phyloP scores from a whole-genome alignment of 768 basidiomycete species.

The Lactarius deliciosus region DNA sequence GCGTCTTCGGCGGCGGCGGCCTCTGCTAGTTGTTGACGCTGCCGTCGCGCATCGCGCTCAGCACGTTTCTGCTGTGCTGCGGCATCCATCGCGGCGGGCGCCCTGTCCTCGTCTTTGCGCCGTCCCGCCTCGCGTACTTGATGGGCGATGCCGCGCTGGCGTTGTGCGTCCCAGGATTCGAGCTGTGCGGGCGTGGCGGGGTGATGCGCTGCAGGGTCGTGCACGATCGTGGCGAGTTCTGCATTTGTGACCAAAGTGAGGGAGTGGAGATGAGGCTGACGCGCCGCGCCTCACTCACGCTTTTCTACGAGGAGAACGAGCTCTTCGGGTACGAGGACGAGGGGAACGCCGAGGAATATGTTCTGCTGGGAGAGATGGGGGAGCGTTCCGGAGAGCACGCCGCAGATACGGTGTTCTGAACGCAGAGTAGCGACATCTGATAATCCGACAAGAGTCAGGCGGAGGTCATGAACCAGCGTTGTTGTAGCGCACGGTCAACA shows the following conservation, averaged over 20 bases:
- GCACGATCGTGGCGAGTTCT: slow-evolving; percentile 67
- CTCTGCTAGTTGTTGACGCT: neutral
- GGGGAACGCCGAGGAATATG: slow-evolving; percentile 90
- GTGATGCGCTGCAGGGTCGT: slow-evolving; percentile 62
- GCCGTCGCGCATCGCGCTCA: slow-evolving; percentile 57
- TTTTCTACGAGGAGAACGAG: slow-evolving; percentile 83
- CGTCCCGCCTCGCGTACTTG: slow-evolving; percentile 51
- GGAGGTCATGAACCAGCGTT: neutral
- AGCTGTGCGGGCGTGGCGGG: slow-evolving; percentile 50
- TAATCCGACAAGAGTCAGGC: slow-evolving; percentile 20
- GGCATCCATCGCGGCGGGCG: slow-evolving; percentile 41
- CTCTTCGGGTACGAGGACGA: slow-evolving; percentile 88
- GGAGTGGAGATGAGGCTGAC: neutral
- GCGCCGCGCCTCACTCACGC: slow-evolving; percentile 46
- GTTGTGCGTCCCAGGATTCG: slow-evolving; percentile 51
- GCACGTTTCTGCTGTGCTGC: slow-evolving; percentile 70
- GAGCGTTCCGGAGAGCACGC: slow-evolving; percentile 84
- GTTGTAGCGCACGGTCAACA: slow-evolving; percentile 58
- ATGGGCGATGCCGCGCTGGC: slow-evolving; percentile 45
- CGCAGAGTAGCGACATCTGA: slow-evolving; percentile 81
- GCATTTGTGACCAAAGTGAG: neutral
- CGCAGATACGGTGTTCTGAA: slow-evolving; percentile 77
- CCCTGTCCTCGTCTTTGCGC: slow-evolving; percentile 43
- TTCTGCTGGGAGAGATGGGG: slow-evolving; percentile 97
- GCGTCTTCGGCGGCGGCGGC: neutral